These are phyloP conservation scores for Daldinia bambusicola DNA, from an alignment of 495 filamentous ascomycete genomes.

Conservation along the genomic window DNA sequence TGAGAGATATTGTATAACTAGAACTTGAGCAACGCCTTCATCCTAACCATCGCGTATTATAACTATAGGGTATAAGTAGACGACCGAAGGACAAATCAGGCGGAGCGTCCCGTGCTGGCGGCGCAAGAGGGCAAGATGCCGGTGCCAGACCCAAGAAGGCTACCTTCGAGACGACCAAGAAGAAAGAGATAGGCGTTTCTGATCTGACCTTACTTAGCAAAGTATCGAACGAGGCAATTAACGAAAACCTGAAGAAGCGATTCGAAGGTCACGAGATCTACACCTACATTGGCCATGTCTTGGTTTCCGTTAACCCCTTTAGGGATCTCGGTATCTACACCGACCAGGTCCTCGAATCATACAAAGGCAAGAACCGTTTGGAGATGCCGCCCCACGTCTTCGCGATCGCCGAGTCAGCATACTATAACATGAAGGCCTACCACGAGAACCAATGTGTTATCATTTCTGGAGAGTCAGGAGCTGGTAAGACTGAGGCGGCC, in stretches of 20 bases:
- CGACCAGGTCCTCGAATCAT: slow-evolving; percentile 87
- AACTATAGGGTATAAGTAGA: slow-evolving; percentile 63
- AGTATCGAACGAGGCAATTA: slow-evolving; percentile 98
- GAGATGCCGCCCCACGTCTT: slow-evolving; percentile 97
- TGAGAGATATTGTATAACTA: slow-evolving; percentile 31
- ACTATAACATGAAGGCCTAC: slow-evolving; percentile 99
- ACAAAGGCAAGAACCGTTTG: slow-evolving; percentile 94
- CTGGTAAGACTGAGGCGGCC: slow-evolving; percentile 99
- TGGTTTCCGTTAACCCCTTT: slow-evolving; percentile 99
- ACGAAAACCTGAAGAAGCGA: slow-evolving; percentile 96
- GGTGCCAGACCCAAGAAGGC: slow-evolving; percentile 90
- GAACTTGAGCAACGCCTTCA: slow-evolving; percentile 7
- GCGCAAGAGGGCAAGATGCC: slow-evolving; percentile 61
- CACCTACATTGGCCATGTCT: slow-evolving; percentile 99
- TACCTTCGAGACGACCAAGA: slow-evolving; percentile 93
- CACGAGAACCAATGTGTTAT: slow-evolving; percentile 99
- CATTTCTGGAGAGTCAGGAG: slow-evolving; percentile 98
- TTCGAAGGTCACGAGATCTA: slow-evolving; percentile 98
- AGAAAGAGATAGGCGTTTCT: slow-evolving; percentile 98
- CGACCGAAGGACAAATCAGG: slow-evolving; percentile 68
- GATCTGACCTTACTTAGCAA: slow-evolving; percentile 98
- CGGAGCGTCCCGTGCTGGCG: slow-evolving; percentile 71
- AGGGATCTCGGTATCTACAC: slow-evolving; percentile 98
- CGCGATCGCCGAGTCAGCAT: slow-evolving; percentile 93
- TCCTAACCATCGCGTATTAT: slow-evolving; percentile 25